Base-by-base conservation (phyloP, 352 stramenopile species). In the Elongisporangium senticosum region DNA sequence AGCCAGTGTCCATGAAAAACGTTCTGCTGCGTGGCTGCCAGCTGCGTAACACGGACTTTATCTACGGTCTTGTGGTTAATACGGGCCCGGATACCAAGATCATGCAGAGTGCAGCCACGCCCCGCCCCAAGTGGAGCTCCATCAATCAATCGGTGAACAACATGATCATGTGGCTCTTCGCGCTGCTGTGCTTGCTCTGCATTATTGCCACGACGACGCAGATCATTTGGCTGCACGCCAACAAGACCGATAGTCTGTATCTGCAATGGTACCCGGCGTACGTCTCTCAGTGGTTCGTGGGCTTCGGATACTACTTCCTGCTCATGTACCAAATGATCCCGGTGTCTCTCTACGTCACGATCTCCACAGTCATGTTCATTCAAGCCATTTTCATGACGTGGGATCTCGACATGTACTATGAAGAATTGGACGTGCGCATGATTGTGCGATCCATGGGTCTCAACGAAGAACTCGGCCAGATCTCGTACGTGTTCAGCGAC, bases 291-390 rank as follows among this genome's bases (percentile, higher is more conserved):
- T 88, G 78, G 68, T 89, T 98, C 40, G 59, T 89, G 17, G 70
- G 90, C 14, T 90, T 97, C 58, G 74, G 95, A 23, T 87, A 83
- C 55, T 99, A 98, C 77, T 91, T 99, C 28, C 77, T 98, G 19
- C 79, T 99, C 48, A 94, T 98, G 76, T 97, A 91, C 73, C 94
- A 98, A 68, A 98, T 99, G 78, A 96, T 99, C 28, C 97, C 97
- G 15, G 83, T 99, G 26, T 98, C 90, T 68, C 85, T 99, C 13
- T 99, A 99, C 69, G 95, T 99, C 40, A 98, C 94, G 0, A 95
- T 99, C 17, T 96, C 97, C 65, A 89, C 98, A 52, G 89, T 97
- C 50, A 98, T 96, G 69, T 96, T 98, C 58, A 89, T 95, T 54
- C 92, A 98, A 69, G 83, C 93, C 33, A 89, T 96, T 56, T 98